phyloP scores from a whole-genome alignment of 352 stramenopile genomes.

The Phytophthora constricta region DNA sequence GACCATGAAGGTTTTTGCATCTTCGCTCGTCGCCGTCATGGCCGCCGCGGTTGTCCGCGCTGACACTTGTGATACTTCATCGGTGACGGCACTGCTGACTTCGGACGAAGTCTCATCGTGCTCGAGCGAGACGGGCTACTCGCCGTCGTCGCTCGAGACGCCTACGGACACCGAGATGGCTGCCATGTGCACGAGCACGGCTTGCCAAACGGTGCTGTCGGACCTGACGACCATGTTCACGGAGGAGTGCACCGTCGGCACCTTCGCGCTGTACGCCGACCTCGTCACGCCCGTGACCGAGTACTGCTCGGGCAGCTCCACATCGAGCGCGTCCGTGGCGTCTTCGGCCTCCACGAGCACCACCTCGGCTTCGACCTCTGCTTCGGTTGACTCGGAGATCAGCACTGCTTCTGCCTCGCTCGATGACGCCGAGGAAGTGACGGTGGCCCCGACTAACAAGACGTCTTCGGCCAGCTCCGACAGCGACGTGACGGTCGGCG shows the following conservation, averaged over 20 bases:
- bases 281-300: slow-evolving; percentile 41
- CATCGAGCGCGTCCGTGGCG: slow-evolving; percentile 17
- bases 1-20: slow-evolving; percentile 38
- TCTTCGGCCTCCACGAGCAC: slow-evolving; percentile 16
- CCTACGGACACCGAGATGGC: slow-evolving; percentile 27
- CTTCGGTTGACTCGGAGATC: slow-evolving; percentile 6
- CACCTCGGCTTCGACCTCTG: slow-evolving; percentile 19
- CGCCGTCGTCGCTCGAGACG: slow-evolving; percentile 27
- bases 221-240: slow-evolving; percentile 30
- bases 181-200: slow-evolving; percentile 36
- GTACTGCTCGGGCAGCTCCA: slow-evolving; percentile 27
- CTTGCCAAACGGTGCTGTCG: slow-evolving; percentile 42
- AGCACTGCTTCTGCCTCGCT: slow-evolving; percentile 20
- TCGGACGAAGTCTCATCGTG: slow-evolving; percentile 27
- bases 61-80: slow-evolving; percentile 29
- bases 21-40: slow-evolving; percentile 24
- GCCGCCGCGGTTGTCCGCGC: slow-evolving; percentile 24
- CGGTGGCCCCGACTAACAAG: slow-evolving; percentile 28
- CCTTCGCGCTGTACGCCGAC: slow-evolving; percentile 34
- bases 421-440: slow-evolving; percentile 26
- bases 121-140: slow-evolving; percentile 41
- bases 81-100: slow-evolving; percentile 26
- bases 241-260: slow-evolving; percentile 42
- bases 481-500: slow-evolving; percentile 31
- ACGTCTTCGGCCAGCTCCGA: slow-evolving; percentile 37